phyloP scores from a whole-genome alignment of 768 basidiomycete genomes.

The Russula sp. region DNA sequence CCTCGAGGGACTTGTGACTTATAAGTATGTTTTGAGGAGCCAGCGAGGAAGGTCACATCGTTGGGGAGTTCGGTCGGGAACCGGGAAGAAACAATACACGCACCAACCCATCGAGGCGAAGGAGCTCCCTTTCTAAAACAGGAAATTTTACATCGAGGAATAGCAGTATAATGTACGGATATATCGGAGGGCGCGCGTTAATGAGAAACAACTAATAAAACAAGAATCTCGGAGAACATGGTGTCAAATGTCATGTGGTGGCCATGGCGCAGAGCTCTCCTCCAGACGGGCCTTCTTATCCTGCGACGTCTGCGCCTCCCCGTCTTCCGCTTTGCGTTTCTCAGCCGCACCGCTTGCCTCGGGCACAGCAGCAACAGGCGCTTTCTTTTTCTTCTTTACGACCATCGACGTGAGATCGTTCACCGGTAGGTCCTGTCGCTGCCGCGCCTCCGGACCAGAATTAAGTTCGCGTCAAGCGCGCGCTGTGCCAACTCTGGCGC shows the following conservation, averaged over 20 bases:
- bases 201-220: not conserved
- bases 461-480: constrained; percentile 73
- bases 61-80: constrained; percentile 77
- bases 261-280: constrained; percentile 31
- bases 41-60: constrained; percentile 73
- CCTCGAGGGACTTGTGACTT: constrained; percentile 87
- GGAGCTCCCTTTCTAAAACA: constrained; percentile 47
- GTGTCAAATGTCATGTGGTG: not conserved
- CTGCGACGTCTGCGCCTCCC: constrained; percentile 44
- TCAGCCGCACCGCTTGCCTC: constrained; percentile 33
- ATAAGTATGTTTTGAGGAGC: constrained; percentile 93
- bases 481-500: constrained; percentile 71
- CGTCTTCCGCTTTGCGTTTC: constrained; percentile 77
- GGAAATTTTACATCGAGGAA: constrained; percentile 7
- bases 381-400: constrained; percentile 78
- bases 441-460: constrained; percentile 37
- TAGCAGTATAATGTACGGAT: constrained; percentile 19
- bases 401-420: constrained; percentile 85
- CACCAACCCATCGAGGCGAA: constrained; percentile 50
- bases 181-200: constrained; percentile 3
- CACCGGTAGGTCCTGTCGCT: constrained; percentile 46
- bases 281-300: constrained; percentile 70
- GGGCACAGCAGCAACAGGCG: constrained; percentile 37
- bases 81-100: constrained; percentile 69
- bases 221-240: not conserved